Evolutionary conservation across 108 stramenopile species (phyloP).

Genomic region (Nitzschia sp.): DNA sequence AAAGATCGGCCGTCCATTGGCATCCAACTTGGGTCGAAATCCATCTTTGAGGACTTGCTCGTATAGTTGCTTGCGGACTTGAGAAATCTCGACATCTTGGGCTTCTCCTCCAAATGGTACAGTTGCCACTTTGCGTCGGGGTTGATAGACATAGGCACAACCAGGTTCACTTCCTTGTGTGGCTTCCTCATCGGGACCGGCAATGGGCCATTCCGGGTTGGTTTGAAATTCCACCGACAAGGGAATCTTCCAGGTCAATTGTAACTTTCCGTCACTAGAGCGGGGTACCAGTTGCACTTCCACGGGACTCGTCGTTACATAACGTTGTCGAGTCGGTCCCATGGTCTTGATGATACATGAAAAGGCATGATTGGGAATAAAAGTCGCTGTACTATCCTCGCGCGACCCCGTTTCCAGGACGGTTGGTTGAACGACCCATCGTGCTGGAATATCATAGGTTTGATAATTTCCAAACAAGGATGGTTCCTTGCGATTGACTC

Average conservation of each 20-base stretch:
- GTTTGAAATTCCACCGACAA: constrained; percentile 61
- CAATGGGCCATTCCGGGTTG: constrained; percentile 52
- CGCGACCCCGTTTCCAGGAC: constrained; percentile 62
- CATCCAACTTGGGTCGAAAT: constrained; percentile 65
- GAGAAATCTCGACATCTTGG: constrained; percentile 75
- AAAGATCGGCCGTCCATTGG: constrained; percentile 74
- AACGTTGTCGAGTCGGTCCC: constrained; percentile 67
- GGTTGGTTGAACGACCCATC: constrained; percentile 55
- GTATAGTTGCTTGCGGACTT: constrained; percentile 69
- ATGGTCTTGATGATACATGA: constrained; percentile 77
- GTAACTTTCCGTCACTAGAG: constrained; percentile 25
- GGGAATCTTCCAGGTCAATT: constrained; percentile 60
- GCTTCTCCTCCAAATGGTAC: constrained; percentile 68
- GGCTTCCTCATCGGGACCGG: constrained; percentile 42
- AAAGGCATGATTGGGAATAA: constrained; percentile 82
- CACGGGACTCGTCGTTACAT: constrained; percentile 68
- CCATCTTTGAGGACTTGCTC: constrained; percentile 76
- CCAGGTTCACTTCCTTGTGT: constrained; percentile 17
- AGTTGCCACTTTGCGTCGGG: constrained; percentile 68
- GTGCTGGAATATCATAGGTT: constrained; percentile 64
- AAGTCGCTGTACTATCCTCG: constrained; percentile 51
- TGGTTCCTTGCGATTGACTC: constrained; percentile 26
- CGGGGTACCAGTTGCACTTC: constrained; percentile 56
- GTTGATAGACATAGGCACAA: constrained; percentile 37
- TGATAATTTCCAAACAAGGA: constrained; percentile 47